phyloP scores from a whole-genome alignment of 495 filamentous ascomycete species.

The Cercophora samala region DNA sequence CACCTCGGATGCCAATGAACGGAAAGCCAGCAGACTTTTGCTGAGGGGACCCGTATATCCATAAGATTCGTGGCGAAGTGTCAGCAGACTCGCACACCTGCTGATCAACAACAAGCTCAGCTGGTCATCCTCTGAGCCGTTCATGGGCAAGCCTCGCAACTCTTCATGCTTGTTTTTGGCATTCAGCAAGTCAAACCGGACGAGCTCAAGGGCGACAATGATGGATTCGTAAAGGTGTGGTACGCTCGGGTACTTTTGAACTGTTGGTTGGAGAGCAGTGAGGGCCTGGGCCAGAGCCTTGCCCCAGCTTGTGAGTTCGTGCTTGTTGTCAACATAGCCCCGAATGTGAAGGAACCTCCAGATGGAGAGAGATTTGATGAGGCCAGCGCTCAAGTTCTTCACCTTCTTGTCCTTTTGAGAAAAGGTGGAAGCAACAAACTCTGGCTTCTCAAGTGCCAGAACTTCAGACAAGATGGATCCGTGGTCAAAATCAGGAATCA shows the following conservation, averaged over 20 bases:
- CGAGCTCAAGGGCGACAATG: slow-evolving; percentile 74
- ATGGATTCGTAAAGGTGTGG: slow-evolving; percentile 43
- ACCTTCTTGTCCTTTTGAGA: slow-evolving; percentile 39
- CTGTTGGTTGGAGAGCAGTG: slow-evolving; percentile 56
- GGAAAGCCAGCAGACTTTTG: slow-evolving; percentile 82
- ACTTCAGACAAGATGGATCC: slow-evolving; percentile 57
- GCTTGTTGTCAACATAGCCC: slow-evolving; percentile 75
- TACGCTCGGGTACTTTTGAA: slow-evolving; percentile 56
- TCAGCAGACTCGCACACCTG: slow-evolving; percentile 76
- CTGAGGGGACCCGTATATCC: slow-evolving; percentile 95
- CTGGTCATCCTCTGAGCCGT: slow-evolving; percentile 55
- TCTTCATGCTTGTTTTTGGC: slow-evolving; percentile 52
- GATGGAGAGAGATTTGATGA: slow-evolving; percentile 71
- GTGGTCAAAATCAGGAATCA: slow-evolving; percentile 47
- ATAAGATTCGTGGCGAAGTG: slow-evolving; percentile 74
- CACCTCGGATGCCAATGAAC: slow-evolving; percentile 75
- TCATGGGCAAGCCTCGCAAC: slow-evolving; percentile 48
- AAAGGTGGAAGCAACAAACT: slow-evolving; percentile 66
- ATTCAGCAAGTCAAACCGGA: slow-evolving; percentile 75
- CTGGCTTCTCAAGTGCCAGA: slow-evolving; percentile 55
- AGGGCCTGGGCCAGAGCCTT: slow-evolving; percentile 68
- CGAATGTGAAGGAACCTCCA: slow-evolving; percentile 89
- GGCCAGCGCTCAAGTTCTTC: slow-evolving; percentile 54
- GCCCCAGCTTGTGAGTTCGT: slow-evolving; percentile 82
- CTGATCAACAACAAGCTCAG: slow-evolving; percentile 73